Evolutionary conservation across 2,329 filamentous ascomycete genomes (phyloP).

Genomic region (Cladorrhinum sp.): DNA sequence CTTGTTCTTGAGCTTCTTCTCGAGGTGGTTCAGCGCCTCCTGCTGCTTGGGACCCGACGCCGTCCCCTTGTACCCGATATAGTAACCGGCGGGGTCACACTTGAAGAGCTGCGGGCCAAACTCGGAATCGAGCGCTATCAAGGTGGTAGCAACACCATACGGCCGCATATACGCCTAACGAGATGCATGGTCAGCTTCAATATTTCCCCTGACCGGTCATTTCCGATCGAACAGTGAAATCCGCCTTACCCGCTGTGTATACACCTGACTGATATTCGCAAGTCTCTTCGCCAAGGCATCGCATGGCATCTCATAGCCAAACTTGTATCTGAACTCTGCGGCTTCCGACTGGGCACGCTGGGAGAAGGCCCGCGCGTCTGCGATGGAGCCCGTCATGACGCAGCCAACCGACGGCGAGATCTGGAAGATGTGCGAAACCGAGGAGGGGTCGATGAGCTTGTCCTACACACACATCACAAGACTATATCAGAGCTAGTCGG

Average conservation of each 20-base stretch:
- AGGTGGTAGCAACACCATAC: conserved; percentile 88
- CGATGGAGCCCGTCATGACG: conserved; percentile 98
- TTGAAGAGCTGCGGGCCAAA: conserved; percentile 95
- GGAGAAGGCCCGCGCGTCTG: conserved; percentile 90
- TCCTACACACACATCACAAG: conserved; percentile 56
- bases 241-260: conserved; percentile 78
- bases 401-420: conserved; percentile 94
- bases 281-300: conserved; percentile 94
- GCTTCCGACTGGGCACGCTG: conserved; percentile 92
- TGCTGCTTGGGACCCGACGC: conserved; percentile 97
- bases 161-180: conserved; percentile 89
- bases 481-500: conserved; percentile 32
- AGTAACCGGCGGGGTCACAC: conserved; percentile 97
- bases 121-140: conserved; percentile 92
- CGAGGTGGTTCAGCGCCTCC: conserved; percentile 95
- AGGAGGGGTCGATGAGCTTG: conserved; percentile 96
- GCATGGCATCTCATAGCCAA: conserved; percentile 98
- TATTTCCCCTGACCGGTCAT: not conserved
- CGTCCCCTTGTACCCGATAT: conserved; percentile 96
- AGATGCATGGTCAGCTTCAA: conserved; percentile 22
- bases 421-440: conserved; percentile 96
- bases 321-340: conserved; percentile 98
- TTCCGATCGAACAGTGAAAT: conserved; percentile 9
- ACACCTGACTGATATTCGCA: conserved; percentile 99
- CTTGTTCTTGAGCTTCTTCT: conserved; percentile 99